Evolutionary conservation across 352 stramenopile species (phyloP).

Genomic region (Phytophthora pseudosyringae): DNA sequence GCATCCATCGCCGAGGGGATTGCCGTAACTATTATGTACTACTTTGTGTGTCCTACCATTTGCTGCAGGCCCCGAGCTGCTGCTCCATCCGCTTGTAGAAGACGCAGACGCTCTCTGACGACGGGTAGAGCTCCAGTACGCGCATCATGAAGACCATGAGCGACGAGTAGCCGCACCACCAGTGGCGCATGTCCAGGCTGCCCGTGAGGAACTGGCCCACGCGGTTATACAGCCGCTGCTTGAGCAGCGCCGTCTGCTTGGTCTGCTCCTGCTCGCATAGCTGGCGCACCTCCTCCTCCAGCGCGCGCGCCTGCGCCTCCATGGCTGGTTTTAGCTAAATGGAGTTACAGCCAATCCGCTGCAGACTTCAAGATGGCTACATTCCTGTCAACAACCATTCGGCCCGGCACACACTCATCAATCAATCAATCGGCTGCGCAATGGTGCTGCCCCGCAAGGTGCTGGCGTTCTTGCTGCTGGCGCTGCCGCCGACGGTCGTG

Average conservation of each 20-base stretch:
- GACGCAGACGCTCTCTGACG: constrained; percentile 69
- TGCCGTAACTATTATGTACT: too few relatives aligned
- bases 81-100: constrained; percentile 80
- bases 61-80: constrained; percentile 63
- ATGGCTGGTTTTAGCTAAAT: constrained; percentile 22
- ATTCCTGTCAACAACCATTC: background rate
- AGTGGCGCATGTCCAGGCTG: constrained; percentile 65
- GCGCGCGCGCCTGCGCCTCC: constrained; percentile 40
- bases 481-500: constrained; percentile 45
- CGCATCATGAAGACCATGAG: constrained; percentile 91
- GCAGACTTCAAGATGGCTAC: constrained; percentile 5
- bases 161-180: constrained; percentile 80
- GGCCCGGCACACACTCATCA: constrained; percentile 16
- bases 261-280: constrained; percentile 43
- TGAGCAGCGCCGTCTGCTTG: constrained; percentile 48
- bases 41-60: constrained; percentile 54
- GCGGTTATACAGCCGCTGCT: constrained; percentile 77
- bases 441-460: constrained; percentile 49
- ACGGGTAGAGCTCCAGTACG: constrained; percentile 79
- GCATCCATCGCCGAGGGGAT: background rate
- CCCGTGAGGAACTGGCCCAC: constrained; percentile 84
- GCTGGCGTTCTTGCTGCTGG: constrained; percentile 58
- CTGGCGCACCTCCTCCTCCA: constrained; percentile 49
- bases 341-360: constrained; percentile 31
- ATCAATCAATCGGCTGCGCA: background rate